Conservation (phyloP, 2,329 filamentous ascomycete genomes). For the Juglanconis oblonga region DNA sequence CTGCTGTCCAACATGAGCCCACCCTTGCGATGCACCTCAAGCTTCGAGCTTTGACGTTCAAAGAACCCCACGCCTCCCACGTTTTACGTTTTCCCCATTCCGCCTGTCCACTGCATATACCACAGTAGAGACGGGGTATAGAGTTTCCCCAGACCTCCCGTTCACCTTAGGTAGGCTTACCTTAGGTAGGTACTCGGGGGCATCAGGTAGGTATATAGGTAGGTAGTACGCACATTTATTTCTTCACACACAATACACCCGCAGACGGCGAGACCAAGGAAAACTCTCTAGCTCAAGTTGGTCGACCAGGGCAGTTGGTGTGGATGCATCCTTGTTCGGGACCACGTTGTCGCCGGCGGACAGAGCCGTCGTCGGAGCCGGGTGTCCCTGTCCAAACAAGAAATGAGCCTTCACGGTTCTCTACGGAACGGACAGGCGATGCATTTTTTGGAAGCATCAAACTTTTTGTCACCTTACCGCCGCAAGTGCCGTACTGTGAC, state of each 20-base stretch:
- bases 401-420: not conserved
- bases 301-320: not conserved
- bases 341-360: not conserved
- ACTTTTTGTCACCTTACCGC: not conserved
- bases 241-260: too few species aligned
- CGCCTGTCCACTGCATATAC: not conserved
- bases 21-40: not conserved
- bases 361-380: not conserved
- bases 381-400: not conserved
- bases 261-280: not conserved
- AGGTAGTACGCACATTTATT: too few species aligned
- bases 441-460: not conserved
- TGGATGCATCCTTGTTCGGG: too few species aligned
- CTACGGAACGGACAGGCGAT: not conserved
- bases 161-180: too few species aligned
- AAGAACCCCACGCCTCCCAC: slow-evolving; percentile 3
- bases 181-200: too few species aligned
- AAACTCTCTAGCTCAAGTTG: not conserved
- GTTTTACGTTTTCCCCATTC: not conserved
- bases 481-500: too few species aligned
- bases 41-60: not conserved
- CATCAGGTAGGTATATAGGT: too few species aligned
- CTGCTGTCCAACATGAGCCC: not conserved
- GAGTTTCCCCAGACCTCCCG: too few species aligned
- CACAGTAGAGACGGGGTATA: too few species aligned